Percentiles rank a stretch among this genome's conserved stretches.
These are phyloP conservation scores for Lichtheimia ornata DNA, from an alignment of 371 early-diverging fungal species.

Conservation along the genomic window DNA sequence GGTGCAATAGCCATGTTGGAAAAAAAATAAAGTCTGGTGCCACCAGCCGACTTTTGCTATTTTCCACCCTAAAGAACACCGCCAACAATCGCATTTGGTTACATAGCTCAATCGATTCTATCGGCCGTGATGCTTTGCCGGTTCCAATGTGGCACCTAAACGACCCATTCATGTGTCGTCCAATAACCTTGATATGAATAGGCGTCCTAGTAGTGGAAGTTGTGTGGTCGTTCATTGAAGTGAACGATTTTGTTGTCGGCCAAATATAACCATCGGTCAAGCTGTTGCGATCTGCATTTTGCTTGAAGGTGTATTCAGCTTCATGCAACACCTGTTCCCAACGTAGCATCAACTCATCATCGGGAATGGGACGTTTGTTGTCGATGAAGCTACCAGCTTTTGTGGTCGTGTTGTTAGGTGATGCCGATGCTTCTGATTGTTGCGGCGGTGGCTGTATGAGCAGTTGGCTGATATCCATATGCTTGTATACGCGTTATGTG, in stretches of 20 bases:
- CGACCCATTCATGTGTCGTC: constrained; percentile 44
- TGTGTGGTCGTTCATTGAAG: not conserved
- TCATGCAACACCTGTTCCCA: constrained; percentile 28
- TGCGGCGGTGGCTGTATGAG: not conserved
- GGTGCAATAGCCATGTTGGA: constrained; percentile 48
- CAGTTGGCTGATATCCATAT: constrained; percentile 2
- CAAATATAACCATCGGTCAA: constrained; percentile 33
- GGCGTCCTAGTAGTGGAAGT: constrained; percentile 15
- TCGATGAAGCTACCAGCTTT: not conserved
- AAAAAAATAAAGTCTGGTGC: constrained; percentile 47
- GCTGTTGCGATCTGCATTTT: constrained; percentile 27
- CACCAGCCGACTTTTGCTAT: constrained; percentile 30
- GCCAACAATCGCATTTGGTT: constrained; percentile 44
- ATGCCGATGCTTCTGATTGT: not conserved
- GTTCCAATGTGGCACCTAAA: constrained; percentile 49
- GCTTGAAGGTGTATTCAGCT: constrained; percentile 20
- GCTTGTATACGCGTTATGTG: not conserved
- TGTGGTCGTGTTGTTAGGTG: not conserved
- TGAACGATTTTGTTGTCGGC: constrained; percentile 18
- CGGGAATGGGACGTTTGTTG: constrained; percentile 9
- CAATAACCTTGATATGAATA: constrained; percentile 45
- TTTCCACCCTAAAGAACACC: constrained; percentile 46
- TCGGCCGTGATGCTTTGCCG: constrained; percentile 45
- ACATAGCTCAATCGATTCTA: constrained; percentile 34
- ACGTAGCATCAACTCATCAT: constrained; percentile 24